phyloP scores from a whole-genome alignment of 768 basidiomycete genomes.

The Boletus tylopilopsis region DNA sequence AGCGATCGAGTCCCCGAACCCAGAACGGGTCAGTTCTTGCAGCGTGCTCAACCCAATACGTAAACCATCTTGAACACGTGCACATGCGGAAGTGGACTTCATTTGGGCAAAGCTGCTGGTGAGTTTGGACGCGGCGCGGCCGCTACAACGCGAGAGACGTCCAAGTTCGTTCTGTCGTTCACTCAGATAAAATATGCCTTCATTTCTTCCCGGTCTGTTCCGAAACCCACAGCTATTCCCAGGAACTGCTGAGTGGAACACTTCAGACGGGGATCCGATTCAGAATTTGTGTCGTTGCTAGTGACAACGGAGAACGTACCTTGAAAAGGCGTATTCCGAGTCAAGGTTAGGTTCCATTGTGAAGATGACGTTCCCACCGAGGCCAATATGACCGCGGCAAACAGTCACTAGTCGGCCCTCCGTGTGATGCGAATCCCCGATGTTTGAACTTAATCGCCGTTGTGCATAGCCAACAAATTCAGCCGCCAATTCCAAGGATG shows the following conservation, averaged over 20 bases:
- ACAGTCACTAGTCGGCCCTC: slow-evolving; percentile 1
- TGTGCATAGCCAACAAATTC: slow-evolving; percentile 4
- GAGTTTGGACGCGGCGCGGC: slow-evolving; percentile 7
- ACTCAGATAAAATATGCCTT: slow-evolving; percentile 1
- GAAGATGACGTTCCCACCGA: slow-evolving; percentile 4
- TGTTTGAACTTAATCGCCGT: slow-evolving; percentile 21
- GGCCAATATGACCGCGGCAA: slow-evolving; percentile 16
- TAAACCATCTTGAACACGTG: slow-evolving; percentile 27
- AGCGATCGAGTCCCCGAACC: slow-evolving; percentile 26
- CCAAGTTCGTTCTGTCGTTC: slow-evolving; percentile 14
- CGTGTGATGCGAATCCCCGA: slow-evolving; percentile 26
- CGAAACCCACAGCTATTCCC: slow-evolving; percentile 4
- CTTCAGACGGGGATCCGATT: slow-evolving; percentile 20
- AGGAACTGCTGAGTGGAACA: slow-evolving; percentile 5
- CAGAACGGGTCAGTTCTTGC: slow-evolving; percentile 21
- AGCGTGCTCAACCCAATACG: slow-evolving; percentile 23
- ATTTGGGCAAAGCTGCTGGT: slow-evolving; percentile 13
- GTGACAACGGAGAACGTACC: slow-evolving; percentile 23
- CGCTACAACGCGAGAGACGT: slow-evolving; percentile 16
- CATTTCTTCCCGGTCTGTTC: slow-evolving; percentile 11
- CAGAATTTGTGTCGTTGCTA: slow-evolving; percentile 23
- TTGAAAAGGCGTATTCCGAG: slow-evolving; percentile 6
- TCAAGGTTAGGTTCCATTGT: slow-evolving; percentile 4
- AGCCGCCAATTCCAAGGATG: slow-evolving; percentile 1
- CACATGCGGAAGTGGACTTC: slow-evolving; percentile 20